Evolutionary conservation across 192 early-diverging fungal species (phyloP).

Genomic region (Thamnidium elegans): DNA sequence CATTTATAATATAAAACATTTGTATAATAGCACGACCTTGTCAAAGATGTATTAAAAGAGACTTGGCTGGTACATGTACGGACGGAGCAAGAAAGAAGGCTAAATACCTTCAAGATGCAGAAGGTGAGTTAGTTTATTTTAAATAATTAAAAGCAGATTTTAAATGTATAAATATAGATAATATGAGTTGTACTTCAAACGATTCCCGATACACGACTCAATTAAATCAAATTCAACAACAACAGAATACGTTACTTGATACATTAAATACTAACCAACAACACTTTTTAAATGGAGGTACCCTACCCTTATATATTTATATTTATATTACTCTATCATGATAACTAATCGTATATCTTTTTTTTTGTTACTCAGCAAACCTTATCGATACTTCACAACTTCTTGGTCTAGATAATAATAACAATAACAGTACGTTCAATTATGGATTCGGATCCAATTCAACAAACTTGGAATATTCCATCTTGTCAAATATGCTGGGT

Average conservation of each 20-base stretch:
- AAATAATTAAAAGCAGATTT: background rate
- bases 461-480: slow-evolving; percentile 84
- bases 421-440: slow-evolving; percentile 21
- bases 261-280: background rate
- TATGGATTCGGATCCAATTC: slow-evolving; percentile 85
- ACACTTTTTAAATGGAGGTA: slow-evolving; percentile 14
- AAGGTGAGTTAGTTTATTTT: slow-evolving; percentile 29
- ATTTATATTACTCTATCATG: background rate
- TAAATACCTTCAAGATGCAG: slow-evolving; percentile 83
- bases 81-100: slow-evolving; percentile 91
- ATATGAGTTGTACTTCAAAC: slow-evolving; percentile 12
- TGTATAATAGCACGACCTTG: slow-evolving; percentile 82
- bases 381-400: slow-evolving; percentile 14
- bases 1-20: no score
- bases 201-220: background rate
- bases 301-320: background rate
- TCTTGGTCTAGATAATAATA: slow-evolving; percentile 9
- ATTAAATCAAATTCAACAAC: no score
- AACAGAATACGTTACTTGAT: no score
- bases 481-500: slow-evolving; percentile 85
- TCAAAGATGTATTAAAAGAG: slow-evolving; percentile 81
- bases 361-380: slow-evolving; percentile 12
- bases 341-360: background rate
- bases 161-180: background rate
- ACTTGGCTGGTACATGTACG: slow-evolving; percentile 68